phyloP scores from a whole-genome alignment of 1,284 basidiomycete species.

The Bondarzewia mesenterica region DNA sequence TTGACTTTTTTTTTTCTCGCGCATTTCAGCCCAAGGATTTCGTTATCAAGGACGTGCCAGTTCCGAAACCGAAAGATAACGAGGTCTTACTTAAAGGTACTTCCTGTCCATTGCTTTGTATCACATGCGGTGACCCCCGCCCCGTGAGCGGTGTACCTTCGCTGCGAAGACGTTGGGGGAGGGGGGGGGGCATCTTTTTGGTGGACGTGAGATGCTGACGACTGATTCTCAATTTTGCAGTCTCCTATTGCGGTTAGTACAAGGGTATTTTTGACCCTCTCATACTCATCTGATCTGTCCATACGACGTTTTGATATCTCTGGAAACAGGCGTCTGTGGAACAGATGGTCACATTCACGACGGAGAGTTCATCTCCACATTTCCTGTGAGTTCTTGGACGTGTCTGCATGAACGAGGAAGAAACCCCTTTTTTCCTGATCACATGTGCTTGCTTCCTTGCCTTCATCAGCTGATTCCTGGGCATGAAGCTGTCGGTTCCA shows the following conservation, averaged over 20 bases:
- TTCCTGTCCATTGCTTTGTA: slow-evolving; percentile 1
- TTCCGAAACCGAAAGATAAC: slow-evolving; percentile 54
- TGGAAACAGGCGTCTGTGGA: slow-evolving; percentile 55
- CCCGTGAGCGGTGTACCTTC: background rate
- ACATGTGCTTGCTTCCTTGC: background rate
- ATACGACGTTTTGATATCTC: background rate
- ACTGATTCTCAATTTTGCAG: slow-evolving; percentile 19
- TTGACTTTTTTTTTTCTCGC: background rate
- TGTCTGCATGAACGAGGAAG: background rate
- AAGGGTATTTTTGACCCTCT: too few relatives aligned
- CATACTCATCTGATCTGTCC: background rate
- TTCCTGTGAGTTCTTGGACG: slow-evolving; percentile 38
- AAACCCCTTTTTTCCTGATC: background rate
- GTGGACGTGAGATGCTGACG: slow-evolving; percentile 3
- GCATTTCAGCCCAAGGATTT: slow-evolving; percentile 51
- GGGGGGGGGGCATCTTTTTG: background rate
- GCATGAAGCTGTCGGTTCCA: slow-evolving; percentile 51
- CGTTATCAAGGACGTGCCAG: slow-evolving; percentile 50
- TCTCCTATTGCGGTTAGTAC: slow-evolving; percentile 38
- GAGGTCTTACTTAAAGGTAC: slow-evolving; percentile 67
- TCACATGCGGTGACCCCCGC: background rate
- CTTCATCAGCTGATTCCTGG: slow-evolving; percentile 42
- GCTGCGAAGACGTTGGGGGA: background rate
- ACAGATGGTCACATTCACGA: slow-evolving; percentile 75
- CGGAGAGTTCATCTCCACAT: slow-evolving; percentile 72